Conservation (phyloP, 768 basidiomycete species). For the Rhodotorula graminis region DNA sequence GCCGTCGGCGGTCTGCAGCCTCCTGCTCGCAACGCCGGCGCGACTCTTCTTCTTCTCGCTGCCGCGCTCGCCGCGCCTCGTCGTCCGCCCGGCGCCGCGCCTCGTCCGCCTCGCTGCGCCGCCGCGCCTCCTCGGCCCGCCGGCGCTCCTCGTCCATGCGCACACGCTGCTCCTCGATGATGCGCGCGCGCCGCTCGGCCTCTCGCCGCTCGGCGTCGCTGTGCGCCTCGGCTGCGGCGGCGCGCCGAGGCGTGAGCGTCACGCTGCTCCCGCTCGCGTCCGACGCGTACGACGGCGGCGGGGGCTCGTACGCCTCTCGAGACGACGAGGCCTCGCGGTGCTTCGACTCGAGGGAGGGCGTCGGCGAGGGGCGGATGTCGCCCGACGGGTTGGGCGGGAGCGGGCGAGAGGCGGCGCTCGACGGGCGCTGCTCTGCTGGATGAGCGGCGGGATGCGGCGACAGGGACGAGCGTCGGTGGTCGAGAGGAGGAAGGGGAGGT, state of each 20-base stretch:
- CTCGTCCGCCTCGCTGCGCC: neutral
- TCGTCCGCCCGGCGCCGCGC: neutral
- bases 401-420: neutral
- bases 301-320: neutral
- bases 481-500: too few species aligned
- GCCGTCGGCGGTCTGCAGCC: neutral
- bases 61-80: too few species aligned
- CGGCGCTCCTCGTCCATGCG: neutral
- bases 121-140: neutral
- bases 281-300: neutral
- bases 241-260: too few species aligned
- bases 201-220: neutral
- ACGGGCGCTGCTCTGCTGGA: neutral
- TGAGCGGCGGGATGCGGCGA: neutral
- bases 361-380: neutral
- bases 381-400: constrained; percentile 14
- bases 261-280: neutral
- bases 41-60: neutral
- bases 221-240: neutral
- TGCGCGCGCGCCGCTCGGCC: neutral
- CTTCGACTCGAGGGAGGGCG: neutral
- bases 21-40: neutral
- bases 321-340: neutral
- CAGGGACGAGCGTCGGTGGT: neutral
- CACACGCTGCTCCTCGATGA: neutral